Conservation (phyloP, 495 filamentous ascomycete species). For the Hypoxylon crocopeplum region DNA sequence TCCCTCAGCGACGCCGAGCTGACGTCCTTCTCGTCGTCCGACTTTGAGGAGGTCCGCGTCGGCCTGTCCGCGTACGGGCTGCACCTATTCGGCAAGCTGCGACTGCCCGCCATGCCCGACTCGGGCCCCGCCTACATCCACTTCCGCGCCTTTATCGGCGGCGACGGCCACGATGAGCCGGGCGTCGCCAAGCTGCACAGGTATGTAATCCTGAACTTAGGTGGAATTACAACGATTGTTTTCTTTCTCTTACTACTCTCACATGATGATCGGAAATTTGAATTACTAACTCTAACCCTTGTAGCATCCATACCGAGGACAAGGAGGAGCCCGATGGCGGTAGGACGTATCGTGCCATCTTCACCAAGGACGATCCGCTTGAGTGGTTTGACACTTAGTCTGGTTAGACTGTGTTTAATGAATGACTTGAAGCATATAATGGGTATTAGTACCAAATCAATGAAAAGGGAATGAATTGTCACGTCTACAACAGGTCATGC, state of each 20-base stretch:
- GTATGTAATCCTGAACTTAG: too few species aligned
- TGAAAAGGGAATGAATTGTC: neutral
- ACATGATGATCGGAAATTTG: too few species aligned
- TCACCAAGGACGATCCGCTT: conserved; percentile 57
- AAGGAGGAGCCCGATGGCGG: conserved; percentile 52
- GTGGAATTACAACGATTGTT: too few species aligned
- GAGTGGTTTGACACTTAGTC: conserved; percentile 64
- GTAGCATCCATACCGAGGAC: conserved; percentile 58
- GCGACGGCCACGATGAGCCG: conserved; percentile 49
- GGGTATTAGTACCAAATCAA: neutral
- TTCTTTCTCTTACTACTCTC: too few species aligned
- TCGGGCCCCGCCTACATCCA: conserved; percentile 53
- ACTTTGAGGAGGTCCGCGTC: conserved; percentile 58
- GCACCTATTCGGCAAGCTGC: conserved; percentile 64
- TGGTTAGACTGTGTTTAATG: neutral
- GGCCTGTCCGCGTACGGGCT: conserved; percentile 60
- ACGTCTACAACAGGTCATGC: neutral
- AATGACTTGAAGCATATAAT: conserved; percentile 10
- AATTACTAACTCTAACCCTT: too few species aligned
- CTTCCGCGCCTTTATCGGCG: conserved; percentile 59
- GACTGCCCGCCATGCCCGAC: conserved; percentile 53
- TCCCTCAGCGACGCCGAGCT: conserved; percentile 55
- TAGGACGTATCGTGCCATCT: conserved; percentile 58
- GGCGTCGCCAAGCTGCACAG: conserved; percentile 56
- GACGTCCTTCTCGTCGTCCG: conserved; percentile 53